Evolutionary conservation across 495 filamentous ascomycete species (phyloP).

Genomic region (Evansstolkia leycettana): DNA sequence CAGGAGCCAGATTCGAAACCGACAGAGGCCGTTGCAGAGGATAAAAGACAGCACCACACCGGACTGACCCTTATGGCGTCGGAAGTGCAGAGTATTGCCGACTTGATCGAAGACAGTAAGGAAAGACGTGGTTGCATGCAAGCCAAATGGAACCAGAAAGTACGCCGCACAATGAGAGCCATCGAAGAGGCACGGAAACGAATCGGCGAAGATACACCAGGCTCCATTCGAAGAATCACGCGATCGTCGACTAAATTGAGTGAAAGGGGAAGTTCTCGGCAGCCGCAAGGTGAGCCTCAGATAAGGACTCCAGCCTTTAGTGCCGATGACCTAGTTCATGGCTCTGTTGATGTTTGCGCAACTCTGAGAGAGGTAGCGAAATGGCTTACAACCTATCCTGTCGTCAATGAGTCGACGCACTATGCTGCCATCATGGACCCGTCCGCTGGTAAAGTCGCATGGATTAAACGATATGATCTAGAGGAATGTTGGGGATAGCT

Average conservation of each 20-base stretch:
- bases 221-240: neutral
- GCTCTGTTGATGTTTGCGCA: conserved; percentile 9
- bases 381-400: conserved; percentile 37
- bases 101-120: conserved; percentile 28
- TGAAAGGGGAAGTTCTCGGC: neutral
- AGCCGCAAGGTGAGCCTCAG: conserved; percentile 1
- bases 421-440: conserved; percentile 42
- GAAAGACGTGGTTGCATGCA: conserved; percentile 25
- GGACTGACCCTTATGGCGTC: conserved; percentile 7
- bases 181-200: neutral
- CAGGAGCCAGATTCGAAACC: conserved; percentile 4
- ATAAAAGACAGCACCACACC: conserved; percentile 6
- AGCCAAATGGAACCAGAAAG: conserved; percentile 23
- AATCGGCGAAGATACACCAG: neutral
- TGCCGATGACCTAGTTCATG: conserved; percentile 3
- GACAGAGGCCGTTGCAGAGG: conserved; percentile 4
- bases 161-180: conserved; percentile 6
- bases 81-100: conserved; percentile 15
- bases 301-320: conserved; percentile 4
- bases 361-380: conserved; percentile 17
- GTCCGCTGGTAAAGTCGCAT: conserved; percentile 26
- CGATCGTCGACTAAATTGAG: conserved; percentile 1
- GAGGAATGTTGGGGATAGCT: no score
- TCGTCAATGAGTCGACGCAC: conserved; percentile 40
- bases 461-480: conserved; percentile 28